Evolutionary conservation across 176 grass and related monocot species (phyloP), one percentile per base, ranked within the genome.

Genomic region (Carex kokanica): DNA sequence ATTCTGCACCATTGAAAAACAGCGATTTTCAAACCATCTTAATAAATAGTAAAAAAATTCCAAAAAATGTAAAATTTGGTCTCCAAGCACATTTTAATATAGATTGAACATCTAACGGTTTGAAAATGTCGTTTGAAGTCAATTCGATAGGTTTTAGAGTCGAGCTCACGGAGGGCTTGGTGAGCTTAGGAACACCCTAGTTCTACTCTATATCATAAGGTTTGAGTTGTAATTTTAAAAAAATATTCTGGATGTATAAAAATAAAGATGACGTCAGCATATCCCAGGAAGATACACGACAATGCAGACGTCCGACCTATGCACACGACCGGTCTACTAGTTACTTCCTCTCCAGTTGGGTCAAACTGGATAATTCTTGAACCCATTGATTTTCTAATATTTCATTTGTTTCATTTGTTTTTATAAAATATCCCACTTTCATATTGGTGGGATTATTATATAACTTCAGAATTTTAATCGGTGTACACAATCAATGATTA

Each of bases 241-340:
- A 41, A 12, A 8, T 6, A 41, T 64, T 64, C 4, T 7, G 41
- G 18, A 18, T 52, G 34, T 14, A 49, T 13, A 51, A 13, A 14
- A 1, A 24, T 8, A 34, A 68, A 23, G 20, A 53, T 47, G 58
- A 51, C 5, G 60, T 82, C 59, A 82, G 79, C 12, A 65, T 81
- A 63, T 45, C 41, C 53, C 59, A 65, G n/a, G 85, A 58, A 57
- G 85, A 84, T 81, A 77, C 83, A 87, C 78, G 79, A 88, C 74
- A 67, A 89, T 36, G 85, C 79, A 84, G 87, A 86, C 85, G 82
- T 92, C 84, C 86, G 9, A 68, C 64, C 70, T 73, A 66, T 80
- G 41, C 91, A 92, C 88, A 88, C 83, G 85, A 65, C 70, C 74
- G 34, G 29, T 72, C 14, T 70, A 20, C 21, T 9, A 34, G 59